Base-by-base conservation (phyloP, 805 yeast species). In the Maudiozyma barnettii region DNA sequence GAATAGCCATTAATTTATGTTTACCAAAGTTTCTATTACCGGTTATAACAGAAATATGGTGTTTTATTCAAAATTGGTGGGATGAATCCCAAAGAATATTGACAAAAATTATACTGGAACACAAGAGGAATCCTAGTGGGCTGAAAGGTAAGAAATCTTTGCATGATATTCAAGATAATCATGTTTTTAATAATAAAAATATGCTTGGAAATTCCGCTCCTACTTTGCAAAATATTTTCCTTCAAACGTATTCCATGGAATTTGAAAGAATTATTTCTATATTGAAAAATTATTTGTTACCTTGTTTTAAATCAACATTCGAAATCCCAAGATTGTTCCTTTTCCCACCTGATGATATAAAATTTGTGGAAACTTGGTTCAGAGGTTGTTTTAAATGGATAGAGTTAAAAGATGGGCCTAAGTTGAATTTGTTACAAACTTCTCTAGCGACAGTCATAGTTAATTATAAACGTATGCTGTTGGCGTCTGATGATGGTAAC, bases 341-440 rank as follows among this genome's bases (percentile, higher is more conserved):
- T 5, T 71, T 69, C 10, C 60, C 71, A 8, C 47, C 57, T 2
- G 45, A 53, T 16, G 60, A 57, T 21, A 51, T 53, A 8, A 52
- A 58, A 9, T 62, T 66, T 41, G 53, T 70, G 10, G 51, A 57
- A 12, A 58, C 63, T n/a, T 70, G 74, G 74, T 67, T 68, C 46
- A 61, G 58, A 48, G 69, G 67, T 38, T 59, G 66, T 2, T 66
- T 66, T 45, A 66, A 63, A 44, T 70, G 75, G 75, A 55, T 70
- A 13, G 73, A 70, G 41, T 59, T 69, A 21, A 70, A 70, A 49
- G 75, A 70, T 52, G 74, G 73, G 12, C 66, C 69, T 5, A 55
- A 63, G 30, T 39, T 56, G 40, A 53, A 54, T 19, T 62, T 63
- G 41, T 41, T 65, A 20, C 60, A 63, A 0, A 59, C 59, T 3